Percentiles rank a stretch among this genome's conserved stretches.
phyloP scores from a whole-genome alignment of 352 stramenopile genomes.

The Globisporangium viniferum region DNA sequence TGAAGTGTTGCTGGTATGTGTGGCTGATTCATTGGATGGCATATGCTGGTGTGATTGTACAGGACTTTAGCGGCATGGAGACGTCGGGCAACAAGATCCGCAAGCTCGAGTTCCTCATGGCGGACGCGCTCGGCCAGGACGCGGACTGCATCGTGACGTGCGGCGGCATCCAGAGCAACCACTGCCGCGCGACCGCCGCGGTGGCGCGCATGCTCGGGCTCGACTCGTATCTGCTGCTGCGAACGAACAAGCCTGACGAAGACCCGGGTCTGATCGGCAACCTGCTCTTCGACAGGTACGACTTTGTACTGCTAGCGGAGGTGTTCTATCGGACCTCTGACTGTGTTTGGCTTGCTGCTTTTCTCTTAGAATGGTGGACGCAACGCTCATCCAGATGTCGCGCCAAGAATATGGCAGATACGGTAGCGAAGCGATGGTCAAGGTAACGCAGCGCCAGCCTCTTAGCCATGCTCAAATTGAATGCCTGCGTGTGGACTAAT shows the following conservation, averaged over 20 bases:
- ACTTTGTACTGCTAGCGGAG: conserved; percentile 4
- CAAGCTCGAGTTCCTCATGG: conserved; percentile 94
- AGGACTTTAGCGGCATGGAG: conserved; percentile 88
- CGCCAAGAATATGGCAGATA: conserved; percentile 76
- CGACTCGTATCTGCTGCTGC: conserved; percentile 90
- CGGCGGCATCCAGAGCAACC: conserved; percentile 93
- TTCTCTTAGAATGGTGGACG: conserved; percentile 51
- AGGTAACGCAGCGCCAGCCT: conserved; percentile 27
- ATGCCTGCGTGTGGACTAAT: too few species aligned
- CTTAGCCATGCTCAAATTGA: too few species aligned
- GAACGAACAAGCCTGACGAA: conserved; percentile 71
- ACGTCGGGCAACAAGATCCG: conserved; percentile 95
- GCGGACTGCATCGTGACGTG: conserved; percentile 91
- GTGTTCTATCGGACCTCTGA: neutral
- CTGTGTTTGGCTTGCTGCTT: neutral
- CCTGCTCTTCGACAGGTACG: conserved; percentile 66
- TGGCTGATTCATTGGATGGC: neutral
- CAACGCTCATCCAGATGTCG: conserved; percentile 78
- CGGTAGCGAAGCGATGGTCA: conserved; percentile 78
- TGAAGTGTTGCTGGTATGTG: neutral
- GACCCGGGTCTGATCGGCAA: conserved; percentile 73
- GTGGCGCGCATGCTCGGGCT: conserved; percentile 88
- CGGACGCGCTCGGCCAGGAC: conserved; percentile 82
- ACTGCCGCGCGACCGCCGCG: conserved; percentile 87
- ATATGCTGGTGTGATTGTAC: neutral